These are phyloP conservation scores for Periconia sp. DNA, from an alignment of 2,329 filamentous ascomycete species.

Conservation along the genomic window DNA sequence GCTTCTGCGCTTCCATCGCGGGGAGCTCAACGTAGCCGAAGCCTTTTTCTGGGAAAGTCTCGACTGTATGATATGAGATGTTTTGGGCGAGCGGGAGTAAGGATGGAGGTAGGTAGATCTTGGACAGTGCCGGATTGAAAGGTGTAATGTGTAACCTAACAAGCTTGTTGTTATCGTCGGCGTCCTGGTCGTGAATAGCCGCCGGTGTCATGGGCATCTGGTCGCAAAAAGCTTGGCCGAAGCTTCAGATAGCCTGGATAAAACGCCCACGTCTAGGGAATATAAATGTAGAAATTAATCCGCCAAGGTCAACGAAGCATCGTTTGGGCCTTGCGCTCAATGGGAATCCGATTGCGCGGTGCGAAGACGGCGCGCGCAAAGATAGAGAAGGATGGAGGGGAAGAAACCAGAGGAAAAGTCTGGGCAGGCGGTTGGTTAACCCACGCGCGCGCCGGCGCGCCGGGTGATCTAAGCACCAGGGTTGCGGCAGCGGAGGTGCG, in stretches of 20 bases:
- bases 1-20: conserved; percentile 77
- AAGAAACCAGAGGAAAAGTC: conserved; percentile 31
- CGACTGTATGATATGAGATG: conserved; percentile 83
- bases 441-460: conserved; percentile 1
- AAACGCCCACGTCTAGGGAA: background rate
- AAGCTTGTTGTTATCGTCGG: conserved; percentile 20
- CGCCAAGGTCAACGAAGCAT: conserved; percentile 5
- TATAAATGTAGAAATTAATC: background rate
- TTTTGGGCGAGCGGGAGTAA: conserved; percentile 69
- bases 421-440: conserved; percentile 31
- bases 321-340: conserved; percentile 8
- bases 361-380: conserved; percentile 14
- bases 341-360: background rate
- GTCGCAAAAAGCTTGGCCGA: conserved; percentile 14
- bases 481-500: conserved; percentile 4
- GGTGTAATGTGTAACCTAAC: conserved; percentile 84
- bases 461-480: conserved; percentile 15
- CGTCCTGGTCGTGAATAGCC: conserved; percentile 16
- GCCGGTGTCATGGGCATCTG: conserved; percentile 38
- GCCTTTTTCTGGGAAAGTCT: conserved; percentile 85
- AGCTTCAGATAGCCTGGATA: background rate
- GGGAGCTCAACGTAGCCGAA: conserved; percentile 92
- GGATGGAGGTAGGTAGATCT: conserved; percentile 69
- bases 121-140: conserved; percentile 73
- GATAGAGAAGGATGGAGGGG: conserved; percentile 21